phyloP scores from a whole-genome alignment of 2,329 filamentous ascomycete species.

The Grosmannia huntii region DNA sequence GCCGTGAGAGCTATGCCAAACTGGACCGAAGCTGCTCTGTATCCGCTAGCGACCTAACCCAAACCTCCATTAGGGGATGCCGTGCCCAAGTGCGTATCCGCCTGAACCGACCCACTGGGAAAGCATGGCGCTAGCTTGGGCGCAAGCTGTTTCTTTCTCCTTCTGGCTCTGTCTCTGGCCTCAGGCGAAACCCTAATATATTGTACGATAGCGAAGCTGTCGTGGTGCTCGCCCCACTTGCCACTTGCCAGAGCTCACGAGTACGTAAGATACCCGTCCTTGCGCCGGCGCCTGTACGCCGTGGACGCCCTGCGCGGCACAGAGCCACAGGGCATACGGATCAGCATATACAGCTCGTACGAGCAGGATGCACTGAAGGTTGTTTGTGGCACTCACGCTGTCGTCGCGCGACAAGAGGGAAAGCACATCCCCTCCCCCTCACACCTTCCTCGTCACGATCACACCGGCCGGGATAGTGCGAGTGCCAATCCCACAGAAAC shows the following conservation, averaged over 20 bases:
- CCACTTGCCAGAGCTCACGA: too few relatives aligned
- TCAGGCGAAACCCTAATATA: too few relatives aligned
- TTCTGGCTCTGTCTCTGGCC: background rate
- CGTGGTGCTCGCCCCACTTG: too few relatives aligned
- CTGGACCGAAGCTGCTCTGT: background rate
- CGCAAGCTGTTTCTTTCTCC: background rate
- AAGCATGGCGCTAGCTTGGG: background rate
- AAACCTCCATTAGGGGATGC: background rate
- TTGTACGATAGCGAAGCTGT: too few relatives aligned
- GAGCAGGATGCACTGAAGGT: too few relatives aligned
- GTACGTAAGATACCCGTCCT: too few relatives aligned
- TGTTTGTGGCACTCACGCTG: background rate
- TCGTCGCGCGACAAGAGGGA: background rate
- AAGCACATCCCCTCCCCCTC: background rate
- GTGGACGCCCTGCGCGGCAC: background rate
- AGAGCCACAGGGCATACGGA: background rate
- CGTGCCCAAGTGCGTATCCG: background rate
- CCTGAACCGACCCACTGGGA: constrained; percentile 7
- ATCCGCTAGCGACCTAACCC: background rate
- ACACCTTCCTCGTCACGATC: background rate
- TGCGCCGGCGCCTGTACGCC: background rate
- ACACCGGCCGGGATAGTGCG: background rate
- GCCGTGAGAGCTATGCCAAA: background rate
- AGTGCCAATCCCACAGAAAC: background rate
- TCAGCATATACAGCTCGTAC: background rate